Conservation (phyloP, 2,329 filamentous ascomycete species). For the Claviceps paspali region DNA sequence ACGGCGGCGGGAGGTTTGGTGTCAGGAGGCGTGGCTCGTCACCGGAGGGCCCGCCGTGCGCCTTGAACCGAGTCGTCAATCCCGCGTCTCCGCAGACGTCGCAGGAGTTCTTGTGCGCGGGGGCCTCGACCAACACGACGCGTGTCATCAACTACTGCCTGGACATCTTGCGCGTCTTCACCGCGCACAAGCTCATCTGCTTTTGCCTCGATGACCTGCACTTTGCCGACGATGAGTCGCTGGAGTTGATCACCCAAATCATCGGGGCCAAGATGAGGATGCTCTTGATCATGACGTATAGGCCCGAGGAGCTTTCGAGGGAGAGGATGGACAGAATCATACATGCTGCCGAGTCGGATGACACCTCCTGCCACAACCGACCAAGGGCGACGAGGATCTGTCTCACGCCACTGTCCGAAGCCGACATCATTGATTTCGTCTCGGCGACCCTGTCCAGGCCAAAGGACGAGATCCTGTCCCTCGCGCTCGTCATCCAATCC, state of each 20-base stretch:
- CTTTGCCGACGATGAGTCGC: conserved; percentile 74
- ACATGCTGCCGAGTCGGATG: conserved; percentile 37
- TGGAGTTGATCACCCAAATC: conserved; percentile 71
- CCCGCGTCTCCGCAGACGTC: conserved; percentile 35
- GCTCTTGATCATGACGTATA: conserved; percentile 65
- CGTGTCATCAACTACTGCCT: conserved; percentile 78
- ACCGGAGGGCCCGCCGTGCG: conserved; percentile 27
- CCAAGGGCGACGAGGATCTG: conserved; percentile 53
- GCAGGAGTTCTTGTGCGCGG: conserved; percentile 44
- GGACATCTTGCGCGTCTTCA: conserved; percentile 70
- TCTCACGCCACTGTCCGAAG: conserved; percentile 59
- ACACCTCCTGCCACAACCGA: conserved; percentile 28
- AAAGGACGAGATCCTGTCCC: conserved; percentile 55
- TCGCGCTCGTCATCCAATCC: conserved; percentile 75
- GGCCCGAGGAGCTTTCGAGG: conserved; percentile 47
- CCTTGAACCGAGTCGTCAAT: conserved; percentile 16
- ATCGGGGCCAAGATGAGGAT: conserved; percentile 65
- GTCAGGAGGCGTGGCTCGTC: conserved; percentile 33
- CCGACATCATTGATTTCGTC: conserved; percentile 71
- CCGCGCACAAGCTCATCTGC: conserved; percentile 72
- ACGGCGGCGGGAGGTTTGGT: conserved; percentile 16
- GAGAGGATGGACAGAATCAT: conserved; percentile 40
- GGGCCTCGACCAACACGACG: conserved; percentile 46
- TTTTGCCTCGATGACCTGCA: conserved; percentile 82
- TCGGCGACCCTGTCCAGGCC: conserved; percentile 63